Evolutionary conservation across 768 basidiomycete genomes (phyloP).

Genomic region (Suillus hirtellus): DNA sequence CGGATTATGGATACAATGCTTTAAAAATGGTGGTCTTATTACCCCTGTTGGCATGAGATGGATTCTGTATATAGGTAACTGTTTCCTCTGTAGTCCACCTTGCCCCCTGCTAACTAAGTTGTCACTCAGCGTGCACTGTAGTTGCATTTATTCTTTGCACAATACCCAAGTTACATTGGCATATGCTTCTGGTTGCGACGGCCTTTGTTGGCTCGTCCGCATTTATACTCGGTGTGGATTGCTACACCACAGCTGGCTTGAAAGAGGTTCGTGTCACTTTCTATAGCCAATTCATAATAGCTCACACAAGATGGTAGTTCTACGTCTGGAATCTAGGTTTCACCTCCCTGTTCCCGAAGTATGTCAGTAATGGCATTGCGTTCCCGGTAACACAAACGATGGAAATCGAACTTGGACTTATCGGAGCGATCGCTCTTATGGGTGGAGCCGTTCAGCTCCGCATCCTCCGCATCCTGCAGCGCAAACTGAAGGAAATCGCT

Average conservation of each 20-base stretch:
- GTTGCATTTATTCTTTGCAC: conserved; percentile 83
- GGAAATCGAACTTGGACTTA: conserved; percentile 90
- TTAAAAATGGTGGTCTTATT: conserved; percentile 81
- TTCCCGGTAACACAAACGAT: conserved; percentile 89
- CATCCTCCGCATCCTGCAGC: conserved; percentile 76
- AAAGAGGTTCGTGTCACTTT: conserved; percentile 69
- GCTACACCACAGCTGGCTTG: conserved; percentile 86
- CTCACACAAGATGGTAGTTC: conserved; percentile 54
- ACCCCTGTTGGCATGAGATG: conserved; percentile 76
- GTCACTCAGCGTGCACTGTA: conserved; percentile 60
- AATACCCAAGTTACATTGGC: conserved; percentile 84
- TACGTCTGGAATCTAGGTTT: conserved; percentile 97
- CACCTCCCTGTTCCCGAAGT: conserved; percentile 75
- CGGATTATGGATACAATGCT: conserved; percentile 85
- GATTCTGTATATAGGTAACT: conserved; percentile 83
- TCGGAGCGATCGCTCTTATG: conserved; percentile 81
- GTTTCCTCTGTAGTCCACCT: conserved; percentile 14
- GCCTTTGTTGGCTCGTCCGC: conserved; percentile 89
- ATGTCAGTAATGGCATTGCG: conserved; percentile 58
- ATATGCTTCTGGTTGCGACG: conserved; percentile 82
- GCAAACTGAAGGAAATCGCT: conserved; percentile 76
- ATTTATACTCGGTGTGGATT: conserved; percentile 92
- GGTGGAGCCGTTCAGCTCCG: conserved; percentile 89
- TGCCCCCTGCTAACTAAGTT: conserved; percentile 24
- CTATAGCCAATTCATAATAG: conserved; percentile 5